Percentiles rank a stretch among this genome's conserved stretches.
phyloP scores from a whole-genome alignment of 2,329 filamentous ascomycete species.

The Sporothrix pallida region DNA sequence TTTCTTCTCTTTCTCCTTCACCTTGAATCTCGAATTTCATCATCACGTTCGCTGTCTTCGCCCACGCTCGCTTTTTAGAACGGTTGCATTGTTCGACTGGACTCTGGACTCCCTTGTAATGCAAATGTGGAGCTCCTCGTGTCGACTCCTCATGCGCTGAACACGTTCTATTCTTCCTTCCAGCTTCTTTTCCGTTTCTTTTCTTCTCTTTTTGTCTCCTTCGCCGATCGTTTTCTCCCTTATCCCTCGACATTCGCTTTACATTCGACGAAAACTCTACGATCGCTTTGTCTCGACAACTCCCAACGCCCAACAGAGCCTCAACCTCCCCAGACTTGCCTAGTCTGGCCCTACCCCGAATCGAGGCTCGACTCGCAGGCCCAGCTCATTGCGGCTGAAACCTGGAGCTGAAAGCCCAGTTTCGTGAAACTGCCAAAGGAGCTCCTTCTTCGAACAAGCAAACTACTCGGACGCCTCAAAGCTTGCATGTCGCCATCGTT shows the following conservation, averaged over 20 bases:
- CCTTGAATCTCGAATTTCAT: neutral
- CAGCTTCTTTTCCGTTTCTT: neutral
- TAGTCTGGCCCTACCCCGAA: neutral
- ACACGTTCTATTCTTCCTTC: neutral
- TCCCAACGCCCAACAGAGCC: neutral
- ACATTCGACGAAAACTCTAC: neutral
- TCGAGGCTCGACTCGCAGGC: neutral
- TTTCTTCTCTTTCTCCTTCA: neutral
- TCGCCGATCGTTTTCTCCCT: neutral
- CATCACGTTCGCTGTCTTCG: neutral
- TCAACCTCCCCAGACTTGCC: neutral
- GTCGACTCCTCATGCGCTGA: neutral
- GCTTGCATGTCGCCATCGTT: neutral
- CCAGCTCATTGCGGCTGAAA: constrained; percentile 9
- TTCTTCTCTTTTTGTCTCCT: neutral
- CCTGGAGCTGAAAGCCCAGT: neutral
- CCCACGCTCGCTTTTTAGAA: neutral
- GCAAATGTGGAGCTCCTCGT: constrained; percentile 10
- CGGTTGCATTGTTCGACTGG: neutral
- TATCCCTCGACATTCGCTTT: neutral
- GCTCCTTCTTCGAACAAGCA: neutral
- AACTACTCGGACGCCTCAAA: neutral
- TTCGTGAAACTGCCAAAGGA: too few relatives aligned
- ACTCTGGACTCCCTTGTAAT: neutral
- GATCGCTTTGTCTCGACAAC: neutral